Evolutionary conservation across 768 basidiomycete genomes (phyloP), one percentile per base, ranked within the genome.

Genomic region (Boletus rufocinnamomeus): DNA sequence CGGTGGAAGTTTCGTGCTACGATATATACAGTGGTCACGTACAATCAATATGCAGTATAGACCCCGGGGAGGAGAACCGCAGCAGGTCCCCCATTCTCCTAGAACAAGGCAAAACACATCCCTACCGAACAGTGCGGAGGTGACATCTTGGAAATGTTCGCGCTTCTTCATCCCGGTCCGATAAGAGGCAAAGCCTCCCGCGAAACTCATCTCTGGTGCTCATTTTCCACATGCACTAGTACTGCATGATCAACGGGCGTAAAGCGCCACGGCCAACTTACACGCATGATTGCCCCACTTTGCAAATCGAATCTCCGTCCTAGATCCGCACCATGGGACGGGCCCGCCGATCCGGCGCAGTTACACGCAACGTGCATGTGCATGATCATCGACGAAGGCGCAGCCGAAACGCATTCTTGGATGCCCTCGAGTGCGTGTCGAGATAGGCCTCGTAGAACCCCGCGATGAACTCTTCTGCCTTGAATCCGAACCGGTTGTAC

Each of bases 401-500:
- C 56, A 93, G 73, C 48, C 84, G 79, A 72, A 92, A 88, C 7
- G 91, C 91, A 68, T 93, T 93, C 73, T 87, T 91, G 6, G 90
- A 92, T 4, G 81, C 82, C 54, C 83, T 82, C 19, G 89, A 89
- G 27, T 84, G 76, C 4, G 83, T 72, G 64, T 87, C 83, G n/a
- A 92, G 76, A 69, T 92, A 92, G 45, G 86, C 80, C 45, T 89
- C 87, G 63, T 93, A 93, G 65, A 93, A 93, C 21, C 88, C 89
- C 23, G 83, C 84, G 23, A 93, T 80, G 58, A 92, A 92, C 67
- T 89, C 89, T 72, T 93, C 91, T 0, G 89, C 88, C 63, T 93
- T 93, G 79, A 93, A 92, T 28, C 91, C 91, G 64, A 93, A 92
- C 50, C 84, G 86, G 61, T 93, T 93, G 73, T 93, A 93, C 19